phyloP scores from a whole-genome alignment of 129 eudicot genomes.

The sunflower (Helianthus annuus) region DNA sequence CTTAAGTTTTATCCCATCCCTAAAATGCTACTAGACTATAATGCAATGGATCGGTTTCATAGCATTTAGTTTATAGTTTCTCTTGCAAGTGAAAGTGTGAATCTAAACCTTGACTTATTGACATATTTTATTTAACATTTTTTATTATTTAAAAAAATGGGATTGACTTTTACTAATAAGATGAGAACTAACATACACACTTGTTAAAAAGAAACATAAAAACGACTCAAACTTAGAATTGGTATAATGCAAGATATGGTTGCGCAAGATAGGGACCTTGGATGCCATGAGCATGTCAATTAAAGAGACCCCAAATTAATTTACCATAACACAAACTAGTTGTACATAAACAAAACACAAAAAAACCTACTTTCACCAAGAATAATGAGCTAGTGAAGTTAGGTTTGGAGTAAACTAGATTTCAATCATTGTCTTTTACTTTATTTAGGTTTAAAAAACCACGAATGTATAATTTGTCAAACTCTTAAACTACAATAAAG shows the following conservation, averaged over 20 bases:
- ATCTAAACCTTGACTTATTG: neutral
- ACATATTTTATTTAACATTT: neutral
- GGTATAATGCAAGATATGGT: neutral
- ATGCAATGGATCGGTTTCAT: neutral
- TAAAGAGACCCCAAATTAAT: neutral
- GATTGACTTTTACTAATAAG: neutral
- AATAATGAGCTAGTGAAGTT: neutral
- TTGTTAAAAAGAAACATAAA: neutral
- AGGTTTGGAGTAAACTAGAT: neutral
- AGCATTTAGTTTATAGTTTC: no score
- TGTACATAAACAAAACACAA: no score
- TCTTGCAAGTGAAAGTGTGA: neutral
- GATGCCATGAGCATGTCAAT: neutral
- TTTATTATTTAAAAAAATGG: neutral
- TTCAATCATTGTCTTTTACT: neutral
- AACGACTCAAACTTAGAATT: no score
- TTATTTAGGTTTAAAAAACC: no score
- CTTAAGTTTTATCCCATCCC: no score
- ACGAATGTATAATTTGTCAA: no score
- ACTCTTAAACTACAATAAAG: no score
- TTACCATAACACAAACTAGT: neutral
- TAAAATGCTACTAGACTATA: no score
- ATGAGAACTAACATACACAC: neutral
- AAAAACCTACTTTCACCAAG: neutral
- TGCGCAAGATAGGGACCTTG: neutral